Conservation (phyloP, 1,139 yeast genomes). For the Saccharomyces hybrid region DNA sequence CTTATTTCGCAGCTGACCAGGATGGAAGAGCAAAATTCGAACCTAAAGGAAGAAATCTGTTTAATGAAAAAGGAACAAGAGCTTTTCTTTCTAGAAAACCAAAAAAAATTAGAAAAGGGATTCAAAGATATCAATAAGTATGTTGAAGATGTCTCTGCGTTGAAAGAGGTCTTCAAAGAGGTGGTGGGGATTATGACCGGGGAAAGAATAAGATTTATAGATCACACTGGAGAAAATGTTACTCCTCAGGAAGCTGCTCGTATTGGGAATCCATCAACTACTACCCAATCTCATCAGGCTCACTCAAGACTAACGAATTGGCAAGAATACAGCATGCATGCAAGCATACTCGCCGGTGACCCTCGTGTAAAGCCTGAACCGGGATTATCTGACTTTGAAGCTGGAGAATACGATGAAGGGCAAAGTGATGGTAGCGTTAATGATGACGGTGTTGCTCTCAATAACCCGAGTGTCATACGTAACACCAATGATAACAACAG, state of each 20-base stretch:
- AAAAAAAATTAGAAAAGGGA: conserved; percentile 16
- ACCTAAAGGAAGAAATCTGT: conserved; percentile 9
- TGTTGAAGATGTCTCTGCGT: conserved; percentile 20
- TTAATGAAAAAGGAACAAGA: conserved; percentile 34
- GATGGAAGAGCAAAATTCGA: conserved; percentile 15
- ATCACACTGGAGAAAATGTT: conserved; percentile 35
- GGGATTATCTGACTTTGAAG: conserved; percentile 2
- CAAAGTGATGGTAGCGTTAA: neutral
- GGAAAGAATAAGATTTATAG: conserved; percentile 35
- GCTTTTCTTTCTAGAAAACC: conserved; percentile 17
- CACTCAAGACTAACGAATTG: neutral
- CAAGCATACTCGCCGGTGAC: neutral
- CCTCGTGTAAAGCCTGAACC: neutral
- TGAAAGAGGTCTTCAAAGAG: conserved; percentile 30
- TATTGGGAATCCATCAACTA: neutral
- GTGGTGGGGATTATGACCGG: conserved; percentile 36
- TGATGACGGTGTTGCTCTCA: neutral
- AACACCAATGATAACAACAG: too few relatives aligned
- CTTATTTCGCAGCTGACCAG: neutral
- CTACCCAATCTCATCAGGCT: neutral
- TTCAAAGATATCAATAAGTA: conserved; percentile 19
- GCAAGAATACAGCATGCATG: neutral
- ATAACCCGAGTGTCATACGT: too few relatives aligned
- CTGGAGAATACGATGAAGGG: neutral
- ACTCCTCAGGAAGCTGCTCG: conserved; percentile 17